phyloP scores from a whole-genome alignment of 768 basidiomycete genomes.

The Boletus sp. region DNA sequence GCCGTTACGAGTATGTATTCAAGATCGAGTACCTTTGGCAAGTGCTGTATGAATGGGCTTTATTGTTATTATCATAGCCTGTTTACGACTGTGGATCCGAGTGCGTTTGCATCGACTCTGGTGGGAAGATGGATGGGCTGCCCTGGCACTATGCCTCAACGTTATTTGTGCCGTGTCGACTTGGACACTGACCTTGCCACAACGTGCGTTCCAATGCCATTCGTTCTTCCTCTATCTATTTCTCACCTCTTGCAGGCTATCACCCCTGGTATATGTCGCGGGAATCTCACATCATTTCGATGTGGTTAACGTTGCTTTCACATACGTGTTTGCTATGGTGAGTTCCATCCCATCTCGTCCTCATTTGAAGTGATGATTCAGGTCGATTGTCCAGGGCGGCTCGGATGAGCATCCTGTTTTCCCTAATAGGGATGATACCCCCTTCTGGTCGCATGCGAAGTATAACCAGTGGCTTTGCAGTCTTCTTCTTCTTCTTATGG shows the following conservation, averaged over 20 bases:
- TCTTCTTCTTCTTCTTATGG: constrained; percentile 10
- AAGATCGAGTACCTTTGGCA: not conserved
- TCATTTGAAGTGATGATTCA: not conserved
- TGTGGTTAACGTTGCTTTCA: constrained; percentile 5
- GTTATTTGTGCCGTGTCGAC: constrained; percentile 4
- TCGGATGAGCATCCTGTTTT: constrained; percentile 18
- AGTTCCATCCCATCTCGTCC: not conserved
- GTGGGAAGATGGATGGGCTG: constrained; percentile 15
- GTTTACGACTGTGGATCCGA: constrained; percentile 8
- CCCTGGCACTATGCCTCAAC: constrained; percentile 1
- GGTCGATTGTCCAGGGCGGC: constrained; percentile 1
- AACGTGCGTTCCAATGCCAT: not conserved
- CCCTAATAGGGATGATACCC: constrained; percentile 5
- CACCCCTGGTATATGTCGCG: constrained; percentile 1
- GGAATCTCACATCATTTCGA: not conserved
- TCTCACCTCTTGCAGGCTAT: not conserved
- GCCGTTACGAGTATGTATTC: constrained; percentile 3
- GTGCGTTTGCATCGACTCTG: constrained; percentile 5
- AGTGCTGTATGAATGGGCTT: not conserved
- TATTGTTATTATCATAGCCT: not conserved
- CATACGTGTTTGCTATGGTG: constrained; percentile 8
- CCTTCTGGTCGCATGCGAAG: not conserved
- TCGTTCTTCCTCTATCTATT: not conserved
- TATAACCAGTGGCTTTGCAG: not conserved
- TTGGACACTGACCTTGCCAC: constrained; percentile 4